Base-by-base conservation (phyloP, 2,329 filamentous ascomycete species). In the Fusarium acutatum region DNA sequence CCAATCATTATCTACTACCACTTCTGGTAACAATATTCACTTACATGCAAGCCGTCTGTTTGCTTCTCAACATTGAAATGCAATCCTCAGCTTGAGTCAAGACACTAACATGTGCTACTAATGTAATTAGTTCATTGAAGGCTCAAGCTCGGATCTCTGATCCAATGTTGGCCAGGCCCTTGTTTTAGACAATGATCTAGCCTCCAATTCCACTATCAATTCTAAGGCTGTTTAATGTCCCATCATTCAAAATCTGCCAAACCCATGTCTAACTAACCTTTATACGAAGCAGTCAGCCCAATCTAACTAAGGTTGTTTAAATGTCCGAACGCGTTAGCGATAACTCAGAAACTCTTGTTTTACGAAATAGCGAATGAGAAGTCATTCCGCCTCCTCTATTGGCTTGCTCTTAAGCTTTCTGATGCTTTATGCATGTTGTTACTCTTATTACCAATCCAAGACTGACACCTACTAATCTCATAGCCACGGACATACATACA, bases 331-430 rank as follows among this genome's bases (percentile, higher is more conserved):
- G 20, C 28, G 15, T 57, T 32, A 56, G 37, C 12, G 34, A 56
- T 60, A 30, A 43, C 20, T 26, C n/a, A 43, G 37, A 37, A 38
- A 57, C 49, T 58, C 40, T 58, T 62, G 26, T 34, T 59, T 44
- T 62, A 62, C 59, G 59, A 14, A 34, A 14, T 26, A 62, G 50
- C 59, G 50, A 62, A 62, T 62, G 15, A 37, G 44, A 52, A 60
- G 32, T 28, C 32, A 34, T 49, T 28, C n/a, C 26, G n/a, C 17
- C 18, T 18, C 15, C 15, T 37, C 24, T 12, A 22, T 49, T 49
- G 22, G n/a, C 54, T n/a, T 58, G 13, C 7, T 58, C n/a, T 46
- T 43, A 35, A 43, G 22, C 22, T 44, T 30, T 35, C 43, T 22
- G 32, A n/a, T 58, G n/a, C 20, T 49, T 35, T 49, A 50, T 58